Evolutionary conservation across 2,329 filamentous ascomycete species (phyloP), one percentile per base, ranked within the genome.

Genomic region (Hypoxylon sp.): DNA sequence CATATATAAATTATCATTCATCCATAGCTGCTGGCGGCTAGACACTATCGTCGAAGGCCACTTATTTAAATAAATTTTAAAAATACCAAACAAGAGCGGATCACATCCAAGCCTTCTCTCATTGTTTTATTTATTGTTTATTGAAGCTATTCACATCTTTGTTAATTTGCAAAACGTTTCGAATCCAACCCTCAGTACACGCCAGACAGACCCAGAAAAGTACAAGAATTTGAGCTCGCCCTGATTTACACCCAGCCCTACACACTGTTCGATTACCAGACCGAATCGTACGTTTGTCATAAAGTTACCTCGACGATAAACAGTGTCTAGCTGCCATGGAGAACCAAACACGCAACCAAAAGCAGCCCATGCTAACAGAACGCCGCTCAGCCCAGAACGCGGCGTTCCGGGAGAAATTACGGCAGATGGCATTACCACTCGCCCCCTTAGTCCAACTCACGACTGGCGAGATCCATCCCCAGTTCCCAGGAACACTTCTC

Each of bases 401-500:
- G 0, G 83, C 79, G 5, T 85, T 93, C 67, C 80, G 82, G 7
- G 78, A 82, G 68, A 93, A 93, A 75, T 84, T 94, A 63, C 75
- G 81, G 23, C 86, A 91, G 70, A 90, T 94, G 85, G 84, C 86
- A 19, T 85, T 92, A 10, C 84, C 83, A 21, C 86, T 94, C 23
- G 85, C 86, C 0, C 90, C 91, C 0, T 87, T 94, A 5, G 88
- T 91, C 6, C 86, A 89, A 78, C 80, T 90, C 70, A 82, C 83
- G 21, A 87, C 86, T 1, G 90, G 90, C 53, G 75, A 80, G n/a
- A 80, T 90, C 2, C 90, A 92, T 74, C 86, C 89, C 0, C 77
- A 82, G 60, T 94, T 91, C 77, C 91, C 91, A 1, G 74, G 76
- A 19, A 91, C 87, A 2, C 83, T 93, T 60, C 87, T 94, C 49